Evolutionary conservation across 2,329 filamentous ascomycete species (phyloP).

Genomic region (Westerdykella sp.): DNA sequence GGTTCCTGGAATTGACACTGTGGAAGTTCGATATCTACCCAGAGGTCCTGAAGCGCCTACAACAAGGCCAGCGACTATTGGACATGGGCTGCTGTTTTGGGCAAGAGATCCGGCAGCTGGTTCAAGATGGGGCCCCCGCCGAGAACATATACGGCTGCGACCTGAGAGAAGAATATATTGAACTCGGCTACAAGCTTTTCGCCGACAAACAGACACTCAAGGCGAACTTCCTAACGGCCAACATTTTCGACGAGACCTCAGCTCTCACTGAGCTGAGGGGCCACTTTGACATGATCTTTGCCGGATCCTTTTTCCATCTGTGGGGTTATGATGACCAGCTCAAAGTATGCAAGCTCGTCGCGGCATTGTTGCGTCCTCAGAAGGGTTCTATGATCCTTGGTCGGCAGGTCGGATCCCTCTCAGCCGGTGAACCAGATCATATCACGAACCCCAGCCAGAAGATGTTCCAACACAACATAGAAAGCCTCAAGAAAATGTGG

Average conservation of each 20-base stretch:
- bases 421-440: conserved; percentile 13
- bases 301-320: conserved; percentile 40
- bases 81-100: conserved; percentile 44
- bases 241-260: conserved; percentile 39
- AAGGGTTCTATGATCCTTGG: conserved; percentile 48
- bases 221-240: conserved; percentile 47
- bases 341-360: conserved; percentile 27
- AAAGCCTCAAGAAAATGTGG: conserved; percentile 36
- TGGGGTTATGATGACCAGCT: conserved; percentile 34
- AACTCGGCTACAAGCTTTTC: conserved; percentile 46
- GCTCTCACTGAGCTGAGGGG: conserved; percentile 20
- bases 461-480: conserved; percentile 30
- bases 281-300: conserved; percentile 36
- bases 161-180: conserved; percentile 41
- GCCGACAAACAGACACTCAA: conserved; percentile 35
- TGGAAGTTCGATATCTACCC: conserved; percentile 14
- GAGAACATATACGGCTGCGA: conserved; percentile 38
- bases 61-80: conserved; percentile 26
- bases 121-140: conserved; percentile 35
- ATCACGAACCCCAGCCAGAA: conserved; percentile 8
- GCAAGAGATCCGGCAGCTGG: conserved; percentile 39
- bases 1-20: conserved; percentile 27
- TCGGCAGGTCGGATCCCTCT: conserved; percentile 42
- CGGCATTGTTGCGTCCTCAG: conserved; percentile 31
- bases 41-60: conserved; percentile 24